Evolutionary conservation across 352 stramenopile species (phyloP).

Genomic region (Globisporangium barbulae): DNA sequence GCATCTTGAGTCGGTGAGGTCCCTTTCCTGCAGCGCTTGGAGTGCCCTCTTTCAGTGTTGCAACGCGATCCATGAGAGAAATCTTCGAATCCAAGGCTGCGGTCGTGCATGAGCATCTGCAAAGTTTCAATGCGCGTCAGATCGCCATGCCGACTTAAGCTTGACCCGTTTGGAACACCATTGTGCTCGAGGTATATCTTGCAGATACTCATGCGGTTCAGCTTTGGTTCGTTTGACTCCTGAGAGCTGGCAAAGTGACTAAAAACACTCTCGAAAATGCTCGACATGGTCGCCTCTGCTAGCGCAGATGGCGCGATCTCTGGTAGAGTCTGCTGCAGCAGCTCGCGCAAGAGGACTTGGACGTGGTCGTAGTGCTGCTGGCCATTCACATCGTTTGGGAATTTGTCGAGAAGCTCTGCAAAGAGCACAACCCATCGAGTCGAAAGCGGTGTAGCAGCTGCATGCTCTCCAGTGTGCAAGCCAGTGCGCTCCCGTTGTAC

Average conservation of each 20-base stretch:
- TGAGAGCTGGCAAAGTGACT: no score
- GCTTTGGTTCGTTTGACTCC: neutral
- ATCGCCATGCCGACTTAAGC: neutral
- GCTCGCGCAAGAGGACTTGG: slow-evolving; percentile 31
- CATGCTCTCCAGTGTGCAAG: no score
- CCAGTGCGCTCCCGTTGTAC: neutral
- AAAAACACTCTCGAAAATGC: slow-evolving; percentile 3
- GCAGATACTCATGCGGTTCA: neutral
- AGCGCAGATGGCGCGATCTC: slow-evolving; percentile 1
- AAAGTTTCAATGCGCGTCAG: slow-evolving; percentile 28
- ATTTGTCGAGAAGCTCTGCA: slow-evolving; percentile 17
- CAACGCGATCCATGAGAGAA: neutral
- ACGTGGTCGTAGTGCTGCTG: slow-evolving; percentile 1
- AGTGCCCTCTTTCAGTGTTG: neutral
- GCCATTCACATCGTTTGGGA: neutral
- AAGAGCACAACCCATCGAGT: slow-evolving; percentile 32
- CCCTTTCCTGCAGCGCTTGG: neutral
- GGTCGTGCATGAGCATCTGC: slow-evolving; percentile 17
- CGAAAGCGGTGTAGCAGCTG: slow-evolving; percentile 5
- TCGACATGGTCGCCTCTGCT: slow-evolving; percentile 10
- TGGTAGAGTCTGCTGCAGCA: slow-evolving; percentile 30
- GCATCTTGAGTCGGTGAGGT: neutral
- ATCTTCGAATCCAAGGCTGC: neutral
- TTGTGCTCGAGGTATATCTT: neutral
- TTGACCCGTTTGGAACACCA: neutral